Evolutionary conservation across 352 stramenopile species (phyloP).

Genomic region (Elongisporangium anandrum): DNA sequence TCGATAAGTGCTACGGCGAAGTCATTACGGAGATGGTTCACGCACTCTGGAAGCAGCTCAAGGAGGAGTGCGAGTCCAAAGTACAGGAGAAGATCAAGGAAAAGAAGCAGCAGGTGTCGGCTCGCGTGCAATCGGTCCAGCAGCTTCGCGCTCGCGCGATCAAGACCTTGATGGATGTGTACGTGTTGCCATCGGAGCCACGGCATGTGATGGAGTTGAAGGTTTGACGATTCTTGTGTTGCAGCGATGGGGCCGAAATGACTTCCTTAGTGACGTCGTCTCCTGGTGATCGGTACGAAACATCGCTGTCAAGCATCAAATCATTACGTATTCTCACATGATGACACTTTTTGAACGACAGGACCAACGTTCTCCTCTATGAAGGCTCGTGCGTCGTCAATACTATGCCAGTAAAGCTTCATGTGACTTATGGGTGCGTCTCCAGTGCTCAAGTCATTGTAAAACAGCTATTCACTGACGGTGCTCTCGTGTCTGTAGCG

Average conservation of each 20-base stretch:
- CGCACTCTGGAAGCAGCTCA: conserved; percentile 52
- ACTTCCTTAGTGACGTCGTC: conserved; percentile 34
- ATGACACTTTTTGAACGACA: conserved; percentile 6
- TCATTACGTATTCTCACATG: background rate
- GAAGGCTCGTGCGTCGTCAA: conserved; percentile 76
- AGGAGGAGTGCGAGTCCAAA: conserved; percentile 47
- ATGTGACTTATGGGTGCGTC: conserved; percentile 72
- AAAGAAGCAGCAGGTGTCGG: conserved; percentile 67
- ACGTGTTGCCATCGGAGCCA: conserved; percentile 12
- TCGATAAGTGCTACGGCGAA: conserved; percentile 47
- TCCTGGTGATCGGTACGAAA: conserved; percentile 22
- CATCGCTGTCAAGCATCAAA: background rate
- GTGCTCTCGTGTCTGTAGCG: conserved; percentile 14
- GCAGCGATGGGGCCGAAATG: conserved; percentile 39
- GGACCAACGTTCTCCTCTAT: conserved; percentile 75
- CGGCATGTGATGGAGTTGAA: background rate
- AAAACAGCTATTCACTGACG: background rate
- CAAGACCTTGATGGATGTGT: conserved; percentile 58
- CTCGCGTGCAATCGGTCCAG: conserved; percentile 55
- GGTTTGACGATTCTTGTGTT: background rate
- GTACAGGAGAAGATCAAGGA: conserved; percentile 74
- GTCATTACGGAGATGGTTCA: conserved; percentile 68
- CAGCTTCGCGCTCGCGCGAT: conserved; percentile 53
- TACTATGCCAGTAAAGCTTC: conserved; percentile 57
- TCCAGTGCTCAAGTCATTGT: background rate